phyloP scores from a whole-genome alignment of 2,329 filamentous ascomycete species.

The Fusarium tricinctum region DNA sequence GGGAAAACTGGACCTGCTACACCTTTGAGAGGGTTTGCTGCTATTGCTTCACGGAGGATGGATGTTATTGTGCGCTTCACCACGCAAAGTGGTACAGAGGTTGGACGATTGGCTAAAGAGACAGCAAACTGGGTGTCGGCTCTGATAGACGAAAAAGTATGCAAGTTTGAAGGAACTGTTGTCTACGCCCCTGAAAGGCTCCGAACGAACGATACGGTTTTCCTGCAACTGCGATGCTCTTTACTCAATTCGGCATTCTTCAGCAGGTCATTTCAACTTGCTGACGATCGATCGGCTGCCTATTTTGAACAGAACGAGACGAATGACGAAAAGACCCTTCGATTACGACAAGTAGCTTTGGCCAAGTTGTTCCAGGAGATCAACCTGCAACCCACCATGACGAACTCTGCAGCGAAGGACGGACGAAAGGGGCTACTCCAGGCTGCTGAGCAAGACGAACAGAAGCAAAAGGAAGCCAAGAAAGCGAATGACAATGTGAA shows the following conservation, averaged over 20 bases:
- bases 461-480: conserved; percentile 71
- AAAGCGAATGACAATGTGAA: conserved; percentile 49
- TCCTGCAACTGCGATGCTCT: conserved; percentile 85
- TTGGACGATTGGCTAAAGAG: conserved; percentile 89
- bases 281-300: conserved; percentile 78
- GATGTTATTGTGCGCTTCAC: conserved; percentile 96
- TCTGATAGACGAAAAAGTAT: conserved; percentile 90
- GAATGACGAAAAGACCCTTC: conserved; percentile 83
- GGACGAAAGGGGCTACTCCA: conserved; percentile 87
- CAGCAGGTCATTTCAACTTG: conserved; percentile 68
- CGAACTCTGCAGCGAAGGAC: conserved; percentile 82
- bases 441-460: conserved; percentile 90
- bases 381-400: conserved; percentile 80
- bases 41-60: conserved; percentile 73
- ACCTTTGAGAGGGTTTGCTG: conserved; percentile 58
- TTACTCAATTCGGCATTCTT: conserved; percentile 82
- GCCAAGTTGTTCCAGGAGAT: conserved; percentile 93
- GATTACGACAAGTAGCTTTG: conserved; percentile 86
- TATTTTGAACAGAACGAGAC: conserved; percentile 90
- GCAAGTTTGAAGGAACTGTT: conserved; percentile 86
- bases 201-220: conserved; percentile 93
- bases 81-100: conserved; percentile 81
- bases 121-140: conserved; percentile 92
- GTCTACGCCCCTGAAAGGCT: conserved; percentile 90
- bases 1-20: conserved; percentile 57